Evolutionary conservation across 148 eudicot genomes (phyloP), one percentile per base, ranked within the genome.

Genomic region (Silene conica): DNA sequence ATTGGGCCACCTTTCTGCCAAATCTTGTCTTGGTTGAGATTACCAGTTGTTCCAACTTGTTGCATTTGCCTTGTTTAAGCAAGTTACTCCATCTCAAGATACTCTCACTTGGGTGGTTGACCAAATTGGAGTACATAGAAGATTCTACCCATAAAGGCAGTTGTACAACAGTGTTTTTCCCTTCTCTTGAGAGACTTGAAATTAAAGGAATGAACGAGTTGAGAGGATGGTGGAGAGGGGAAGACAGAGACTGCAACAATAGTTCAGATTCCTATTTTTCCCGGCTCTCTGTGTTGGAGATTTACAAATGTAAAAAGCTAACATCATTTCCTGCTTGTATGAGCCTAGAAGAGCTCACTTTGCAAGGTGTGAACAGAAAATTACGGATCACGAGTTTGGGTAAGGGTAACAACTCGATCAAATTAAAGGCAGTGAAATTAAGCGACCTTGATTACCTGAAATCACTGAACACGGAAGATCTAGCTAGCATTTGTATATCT

Each of bases 71-170:
- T 3, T 13, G 7, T 0, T 9, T 74, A 31, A 52, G 77, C 13
- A 74, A 54, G 16, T 28, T 74, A 18, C 6, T 4, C 9, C 63
- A 54, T 66, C 25, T 74, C 2, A 66, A 66, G 18, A 43, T 26
- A 9, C 26, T 74, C 2, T 21, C 45, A 2, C 77, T 74, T 31
- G 8, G 2, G 2, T 14, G 31, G 0, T 19, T 66, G 54, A 0
- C 16, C 3, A 38, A 55, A 0, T 74, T 74, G 71, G 71, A 54
- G 41, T 65, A 55, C 20, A 38, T 74, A 4, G 71, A 74, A n/a
- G 21, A 65, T 6, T 20, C 15, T 13, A 55, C 20, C 20, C 0
- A 5, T 5, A 31, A 21, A 19, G 9, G 11, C 52, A 31, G 28
- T n/a, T 26, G n/a, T 43, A 56, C 14, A 60, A 11, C 28, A 0